phyloP scores from a whole-genome alignment of 768 basidiomycete species.

The Rhodotorula toruloides region DNA sequence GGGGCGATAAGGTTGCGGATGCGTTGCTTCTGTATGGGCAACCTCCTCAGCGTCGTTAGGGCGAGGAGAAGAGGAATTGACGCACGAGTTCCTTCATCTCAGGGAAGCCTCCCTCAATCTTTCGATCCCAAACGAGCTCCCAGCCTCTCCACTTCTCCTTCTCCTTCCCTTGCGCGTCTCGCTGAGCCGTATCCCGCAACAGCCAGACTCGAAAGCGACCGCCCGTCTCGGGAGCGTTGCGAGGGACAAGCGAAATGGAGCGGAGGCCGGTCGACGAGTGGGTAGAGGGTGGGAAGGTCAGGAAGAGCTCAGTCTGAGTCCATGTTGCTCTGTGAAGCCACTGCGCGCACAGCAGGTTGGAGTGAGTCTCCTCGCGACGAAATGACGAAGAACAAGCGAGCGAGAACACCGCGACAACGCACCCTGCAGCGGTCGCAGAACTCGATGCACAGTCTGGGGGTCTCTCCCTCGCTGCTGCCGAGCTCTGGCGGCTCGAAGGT shows the following conservation, averaged over 20 bases:
- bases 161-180: not conserved
- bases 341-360: not conserved
- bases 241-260: slow-evolving; percentile 47
- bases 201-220: slow-evolving; percentile 50
- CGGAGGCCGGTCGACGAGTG: slow-evolving; percentile 24
- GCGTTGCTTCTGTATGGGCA: slow-evolving; percentile 48
- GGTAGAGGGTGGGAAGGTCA: slow-evolving; percentile 48
- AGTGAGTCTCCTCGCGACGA: not conserved
- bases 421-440: slow-evolving; percentile 50
- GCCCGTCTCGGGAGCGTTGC: slow-evolving; percentile 47
- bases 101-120: slow-evolving; percentile 51
- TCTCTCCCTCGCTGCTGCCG: slow-evolving; percentile 7
- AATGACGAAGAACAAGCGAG: not conserved
- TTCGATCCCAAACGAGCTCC: slow-evolving; percentile 47
- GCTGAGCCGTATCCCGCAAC: slow-evolving; percentile 13
- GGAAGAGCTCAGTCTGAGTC: slow-evolving; percentile 50
- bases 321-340: slow-evolving; percentile 49
- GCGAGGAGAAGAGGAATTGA: not conserved
- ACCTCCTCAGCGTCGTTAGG: too few relatives aligned
- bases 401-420: slow-evolving; percentile 10
- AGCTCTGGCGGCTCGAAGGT: slow-evolving; percentile 17
- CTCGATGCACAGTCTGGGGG: slow-evolving; percentile 46
- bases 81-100: slow-evolving; percentile 43
- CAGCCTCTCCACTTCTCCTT: slow-evolving; percentile 18
- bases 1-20: slow-evolving; percentile 48